Evolutionary conservation across 768 basidiomycete genomes (phyloP).

Genomic region (Boletus vermiculosoides): DNA sequence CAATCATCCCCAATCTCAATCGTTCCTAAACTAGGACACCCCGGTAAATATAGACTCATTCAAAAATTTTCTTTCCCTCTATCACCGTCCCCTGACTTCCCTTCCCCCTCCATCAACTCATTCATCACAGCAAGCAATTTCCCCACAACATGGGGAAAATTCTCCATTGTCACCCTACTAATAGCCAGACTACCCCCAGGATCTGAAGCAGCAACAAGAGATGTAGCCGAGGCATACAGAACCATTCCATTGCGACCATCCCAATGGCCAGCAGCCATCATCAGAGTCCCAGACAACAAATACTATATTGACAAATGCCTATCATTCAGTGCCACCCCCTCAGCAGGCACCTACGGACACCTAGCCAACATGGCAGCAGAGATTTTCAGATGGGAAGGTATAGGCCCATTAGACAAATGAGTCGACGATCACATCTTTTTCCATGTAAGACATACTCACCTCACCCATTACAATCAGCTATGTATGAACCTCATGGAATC

Average conservation of each 20-base stretch:
- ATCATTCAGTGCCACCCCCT: neutral
- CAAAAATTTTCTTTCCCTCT: neutral
- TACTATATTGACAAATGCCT: neutral
- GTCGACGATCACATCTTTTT: neutral
- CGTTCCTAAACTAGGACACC: neutral
- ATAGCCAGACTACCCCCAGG: neutral
- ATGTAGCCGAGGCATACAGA: neutral
- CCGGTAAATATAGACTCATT: neutral
- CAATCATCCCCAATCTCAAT: neutral
- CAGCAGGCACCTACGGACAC: neutral
- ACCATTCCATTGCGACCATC: neutral
- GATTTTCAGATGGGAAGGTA: neutral
- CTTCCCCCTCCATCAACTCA: neutral
- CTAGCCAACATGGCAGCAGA: accelerated
- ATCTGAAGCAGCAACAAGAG: neutral
- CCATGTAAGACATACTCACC: accelerated
- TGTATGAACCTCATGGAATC: no score
- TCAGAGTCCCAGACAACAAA: no score
- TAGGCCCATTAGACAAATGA: neutral
- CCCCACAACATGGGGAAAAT: neutral
- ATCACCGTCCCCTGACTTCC: accelerated
- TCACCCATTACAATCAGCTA: neutral
- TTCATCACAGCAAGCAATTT: accelerated
- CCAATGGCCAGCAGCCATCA: neutral
- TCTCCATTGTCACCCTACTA: neutral